Evolutionary conservation across 2,329 filamentous ascomycete species (phyloP), one percentile per base, ranked within the genome.

Genomic region (Fusarium gaditjirri): DNA sequence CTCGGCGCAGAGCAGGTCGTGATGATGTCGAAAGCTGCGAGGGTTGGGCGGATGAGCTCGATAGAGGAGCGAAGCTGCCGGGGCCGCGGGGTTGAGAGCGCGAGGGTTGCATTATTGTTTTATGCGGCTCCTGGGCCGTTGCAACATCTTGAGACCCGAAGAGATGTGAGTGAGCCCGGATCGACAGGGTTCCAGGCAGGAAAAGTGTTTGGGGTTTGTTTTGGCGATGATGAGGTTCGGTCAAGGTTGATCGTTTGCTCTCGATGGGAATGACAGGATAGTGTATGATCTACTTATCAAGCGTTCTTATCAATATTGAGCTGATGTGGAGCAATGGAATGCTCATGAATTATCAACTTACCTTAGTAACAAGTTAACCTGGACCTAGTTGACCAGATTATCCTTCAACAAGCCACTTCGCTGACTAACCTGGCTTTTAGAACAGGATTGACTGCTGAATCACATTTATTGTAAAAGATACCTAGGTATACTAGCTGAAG

Each of bases 11-110:
- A 68, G 80, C 83, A 23, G 80, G 80, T 38, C 80, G 78, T 25
- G 72, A 62, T 8, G 79, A 75, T 9, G 71, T 73, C 39, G 73
- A 71, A 44, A 80, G 64, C 53, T 78, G 73, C 64, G 79, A 72
- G 6, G 76, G 71, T 36, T 79, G 76, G 16, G 74, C 77, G 50
- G 78, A 75, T 49, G 78, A 74, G 54, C 75, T 77, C 46, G 86
- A 82, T 70, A 89, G 80, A 67, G 88, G 85, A 66, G 87, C 86
- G 82, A 90, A 89, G 83, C 86, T 88, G 70, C 87, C 87, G 33
- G 86, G 86, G 66, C 84, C 85, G 70, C 86, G 83, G 49, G 83
- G 81, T 56, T 80, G 80, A 65, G 84, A 83, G 75, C 84, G 82
- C 75, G 81, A 79, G 73, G 83, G 83, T 78, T 87, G 86, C 86